A percentile compares a stretch with the other conserved stretches of the same genome.
These are phyloP conservation scores for Yamadazyma diospyri DNA, from an alignment of 1,139 yeast genomes.

Conservation along the genomic window DNA sequence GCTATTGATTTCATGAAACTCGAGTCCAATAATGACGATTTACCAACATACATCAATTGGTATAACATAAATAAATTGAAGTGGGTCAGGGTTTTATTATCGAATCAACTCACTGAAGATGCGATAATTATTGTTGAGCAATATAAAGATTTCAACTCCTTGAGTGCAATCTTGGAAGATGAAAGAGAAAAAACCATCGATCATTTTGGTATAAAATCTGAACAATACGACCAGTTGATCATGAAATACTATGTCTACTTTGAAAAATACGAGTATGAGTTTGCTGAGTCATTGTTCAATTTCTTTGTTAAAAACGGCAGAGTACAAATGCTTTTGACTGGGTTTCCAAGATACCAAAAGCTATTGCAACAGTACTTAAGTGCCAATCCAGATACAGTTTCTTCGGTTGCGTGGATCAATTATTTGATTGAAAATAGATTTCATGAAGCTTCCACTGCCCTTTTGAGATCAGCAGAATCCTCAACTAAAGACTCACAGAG, in stretches of 20 bases:
- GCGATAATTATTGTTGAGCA: slow-evolving; percentile 66
- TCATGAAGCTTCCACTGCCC: slow-evolving; percentile 44
- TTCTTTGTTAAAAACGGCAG: slow-evolving; percentile 55
- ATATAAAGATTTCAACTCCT: slow-evolving; percentile 61
- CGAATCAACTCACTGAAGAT: slow-evolving; percentile 43
- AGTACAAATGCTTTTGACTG: slow-evolving; percentile 51
- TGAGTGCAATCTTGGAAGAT: slow-evolving; percentile 61
- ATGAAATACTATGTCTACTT: slow-evolving; percentile 52
- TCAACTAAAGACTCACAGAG: slow-evolving; percentile 40
- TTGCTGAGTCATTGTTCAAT: slow-evolving; percentile 65
- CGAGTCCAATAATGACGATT: slow-evolving; percentile 18
- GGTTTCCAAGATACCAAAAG: slow-evolving; percentile 52
- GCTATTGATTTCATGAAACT: slow-evolving; percentile 36
- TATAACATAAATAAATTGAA: slow-evolving; percentile 25
- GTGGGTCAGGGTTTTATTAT: slow-evolving; percentile 57
- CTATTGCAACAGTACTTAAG: slow-evolving; percentile 53
- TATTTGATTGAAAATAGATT: slow-evolving; percentile 53
- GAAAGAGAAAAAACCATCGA: slow-evolving; percentile 38
- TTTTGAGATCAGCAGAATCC: slow-evolving; percentile 37
- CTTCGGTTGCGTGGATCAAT: slow-evolving; percentile 71
- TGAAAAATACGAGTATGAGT: slow-evolving; percentile 59
- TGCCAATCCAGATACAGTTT: slow-evolving; percentile 44
- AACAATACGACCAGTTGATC: slow-evolving; percentile 14
- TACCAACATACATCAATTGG: slow-evolving; percentile 31
- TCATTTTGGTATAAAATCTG: slow-evolving; percentile 18